Base-by-base conservation (phyloP, 306 rosid species). In the Dryas drummondii region DNA sequence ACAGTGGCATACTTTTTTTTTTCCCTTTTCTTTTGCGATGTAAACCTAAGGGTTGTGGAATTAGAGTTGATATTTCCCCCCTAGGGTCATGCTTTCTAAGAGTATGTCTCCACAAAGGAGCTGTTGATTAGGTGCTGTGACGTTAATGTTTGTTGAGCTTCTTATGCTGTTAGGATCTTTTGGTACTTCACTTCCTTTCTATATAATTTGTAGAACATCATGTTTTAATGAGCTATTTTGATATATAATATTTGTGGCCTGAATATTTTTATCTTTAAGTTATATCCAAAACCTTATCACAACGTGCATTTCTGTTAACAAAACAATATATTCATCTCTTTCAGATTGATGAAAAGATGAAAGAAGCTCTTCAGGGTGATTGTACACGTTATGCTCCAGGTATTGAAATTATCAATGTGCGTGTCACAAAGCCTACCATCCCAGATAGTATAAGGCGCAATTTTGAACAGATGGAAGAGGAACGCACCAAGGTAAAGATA, bases 281-380 rank as follows among this genome's bases (percentile, higher is more conserved):
- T 63, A 64, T 70, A 68, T 68, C 22, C 19, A 7, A 46, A 48
- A 51, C 55, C 47, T 7, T 48, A 22, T 19, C 17, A 2, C 26
- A 5, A 26, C 17, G 12, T 50, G 3, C 8, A 5, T 16, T 61
- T 65, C 26, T 62, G 16, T n/a, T 78, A 52, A 79, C 75, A 42
- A 65, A 14, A 40, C 22, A 63, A 52, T 1, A 19, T 58, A 19
- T 55, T 15, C 7, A 75, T 51, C 54, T 51, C 63, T 82, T 80
- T 82, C 86, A 94, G 99, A 94, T 94, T 81, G 99, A 88, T 73
- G 98, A 94, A 79, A 87, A 78, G 83, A 94, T 94, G 98, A 91
- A 91, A 87, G 97, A 92, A 49, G 93, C 97, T 51, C 97, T 92
- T 78, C 99, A 94, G 84, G 94, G 63, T 84, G 97, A 88, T 71